Evolutionary conservation across 1,284 basidiomycete genomes (phyloP).

Genomic region (Irpex rosettiformis): DNA sequence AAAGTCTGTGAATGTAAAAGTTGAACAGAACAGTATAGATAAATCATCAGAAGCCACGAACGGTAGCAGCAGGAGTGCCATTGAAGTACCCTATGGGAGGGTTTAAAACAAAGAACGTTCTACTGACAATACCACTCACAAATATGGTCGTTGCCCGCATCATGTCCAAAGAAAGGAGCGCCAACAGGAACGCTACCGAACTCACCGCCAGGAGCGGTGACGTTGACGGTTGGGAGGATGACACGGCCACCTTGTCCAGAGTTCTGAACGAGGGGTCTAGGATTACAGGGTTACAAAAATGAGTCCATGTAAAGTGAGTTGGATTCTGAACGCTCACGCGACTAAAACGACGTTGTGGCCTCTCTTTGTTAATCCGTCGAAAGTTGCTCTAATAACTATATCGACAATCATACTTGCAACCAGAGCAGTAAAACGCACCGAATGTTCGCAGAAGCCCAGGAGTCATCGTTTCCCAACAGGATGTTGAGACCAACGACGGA

Average conservation of each 20-base stretch:
- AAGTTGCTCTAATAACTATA: constrained; percentile 20
- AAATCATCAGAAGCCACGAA: constrained; percentile 4
- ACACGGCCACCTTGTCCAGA: constrained; percentile 29
- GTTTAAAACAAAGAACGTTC: background rate
- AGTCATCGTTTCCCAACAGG: constrained; percentile 29
- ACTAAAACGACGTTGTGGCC: constrained; percentile 27
- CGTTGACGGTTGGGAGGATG: constrained; percentile 27
- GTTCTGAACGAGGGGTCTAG: constrained; percentile 27
- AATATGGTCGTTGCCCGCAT: constrained; percentile 20
- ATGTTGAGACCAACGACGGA: constrained; percentile 25
- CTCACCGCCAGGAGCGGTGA: constrained; percentile 27
- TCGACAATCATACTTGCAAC: background rate
- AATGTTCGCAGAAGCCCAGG: constrained; percentile 31
- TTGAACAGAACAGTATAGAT: background rate
- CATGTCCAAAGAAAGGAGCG: constrained; percentile 27
- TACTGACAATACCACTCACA: constrained; percentile 17
- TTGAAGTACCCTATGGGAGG: constrained; percentile 27
- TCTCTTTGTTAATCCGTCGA: constrained; percentile 21
- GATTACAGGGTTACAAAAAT: background rate
- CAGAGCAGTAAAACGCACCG: constrained; percentile 18
- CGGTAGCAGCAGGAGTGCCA: constrained; percentile 26
- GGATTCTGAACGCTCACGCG: constrained; percentile 15
- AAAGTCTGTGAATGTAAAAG: constrained; percentile 15
- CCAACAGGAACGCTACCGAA: constrained; percentile 25
- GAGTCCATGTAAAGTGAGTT: background rate